A percentile compares a stretch with the other conserved stretches of the same genome.
Evolutionary conservation across 768 basidiomycete species (phyloP).

Genomic region (Russula lepida): DNA sequence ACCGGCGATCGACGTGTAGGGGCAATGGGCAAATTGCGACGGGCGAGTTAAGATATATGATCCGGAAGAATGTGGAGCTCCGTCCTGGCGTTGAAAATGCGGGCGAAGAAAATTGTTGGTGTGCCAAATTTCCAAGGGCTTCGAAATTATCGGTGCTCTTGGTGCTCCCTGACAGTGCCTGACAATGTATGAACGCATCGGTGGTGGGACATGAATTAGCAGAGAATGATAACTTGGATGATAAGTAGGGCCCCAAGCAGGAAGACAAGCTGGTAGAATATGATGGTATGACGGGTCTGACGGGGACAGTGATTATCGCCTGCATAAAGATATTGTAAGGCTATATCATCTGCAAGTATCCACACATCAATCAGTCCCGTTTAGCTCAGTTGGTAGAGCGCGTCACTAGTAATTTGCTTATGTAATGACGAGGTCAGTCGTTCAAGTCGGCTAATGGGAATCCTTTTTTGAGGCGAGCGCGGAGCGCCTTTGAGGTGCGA

Average conservation of each 20-base stretch:
- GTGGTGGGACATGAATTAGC: neutral
- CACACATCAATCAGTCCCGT: constrained; percentile 19
- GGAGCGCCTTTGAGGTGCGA: constrained; percentile 8
- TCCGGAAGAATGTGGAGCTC: neutral
- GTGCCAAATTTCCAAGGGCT: neutral
- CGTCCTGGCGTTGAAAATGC: neutral
- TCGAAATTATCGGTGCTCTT: neutral
- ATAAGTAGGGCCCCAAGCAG: neutral
- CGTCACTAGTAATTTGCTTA: constrained; percentile 45
- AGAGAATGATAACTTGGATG: neutral
- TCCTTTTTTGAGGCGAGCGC: constrained; percentile 4
- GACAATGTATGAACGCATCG: neutral
- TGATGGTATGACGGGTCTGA: neutral
- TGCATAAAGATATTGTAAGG: neutral
- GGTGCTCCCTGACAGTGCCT: neutral
- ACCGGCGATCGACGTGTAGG: neutral
- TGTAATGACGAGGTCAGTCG: constrained; percentile 56
- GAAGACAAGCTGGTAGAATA: neutral
- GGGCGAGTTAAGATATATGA: no score
- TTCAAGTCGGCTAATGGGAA: constrained; percentile 45
- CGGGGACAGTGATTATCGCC: neutral
- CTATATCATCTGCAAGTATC: neutral
- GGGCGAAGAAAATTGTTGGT: neutral
- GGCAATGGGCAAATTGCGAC: neutral
- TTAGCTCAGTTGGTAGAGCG: constrained; percentile 47